phyloP scores from a whole-genome alignment of 169 alveolate species.

The Neospora caninum region DNA sequence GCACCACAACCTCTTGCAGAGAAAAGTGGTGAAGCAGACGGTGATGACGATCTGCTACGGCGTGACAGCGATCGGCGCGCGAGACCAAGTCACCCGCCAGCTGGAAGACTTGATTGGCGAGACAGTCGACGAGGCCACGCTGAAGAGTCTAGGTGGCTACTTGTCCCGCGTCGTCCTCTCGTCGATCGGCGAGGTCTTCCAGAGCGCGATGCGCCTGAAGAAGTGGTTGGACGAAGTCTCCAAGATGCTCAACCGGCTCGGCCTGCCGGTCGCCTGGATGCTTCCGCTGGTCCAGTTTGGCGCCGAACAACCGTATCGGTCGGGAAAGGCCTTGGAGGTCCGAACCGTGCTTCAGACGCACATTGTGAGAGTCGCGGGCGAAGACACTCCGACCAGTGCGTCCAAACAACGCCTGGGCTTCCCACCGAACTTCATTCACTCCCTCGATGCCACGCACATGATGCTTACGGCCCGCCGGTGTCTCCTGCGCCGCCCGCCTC shows the following conservation, averaged over 20 bases:
- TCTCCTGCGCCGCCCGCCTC: conserved; percentile 62
- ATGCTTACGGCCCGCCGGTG: conserved; percentile 94
- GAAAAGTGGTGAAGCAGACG: conserved; percentile 97
- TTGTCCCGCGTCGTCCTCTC: conserved; percentile 90
- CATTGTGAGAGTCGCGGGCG: conserved; percentile 81
- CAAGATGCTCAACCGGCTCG: conserved; percentile 85
- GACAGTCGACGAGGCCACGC: conserved; percentile 64
- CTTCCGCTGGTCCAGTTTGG: conserved; percentile 93
- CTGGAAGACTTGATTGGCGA: conserved; percentile 79
- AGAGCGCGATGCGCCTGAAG: conserved; percentile 93
- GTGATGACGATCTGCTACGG: conserved; percentile 99
- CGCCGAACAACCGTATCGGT: conserved; percentile 94
- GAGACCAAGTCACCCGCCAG: conserved; percentile 85
- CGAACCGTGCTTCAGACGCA: conserved; percentile 84
- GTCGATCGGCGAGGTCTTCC: conserved; percentile 92
- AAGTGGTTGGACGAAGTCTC: conserved; percentile 95
- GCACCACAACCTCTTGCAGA: conserved; percentile 77
- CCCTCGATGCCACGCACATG: conserved; percentile 96
- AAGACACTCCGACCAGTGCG: conserved; percentile 65
- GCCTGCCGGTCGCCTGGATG: conserved; percentile 94
- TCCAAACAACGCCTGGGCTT: conserved; percentile 93
- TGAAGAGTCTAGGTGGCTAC: conserved; percentile 78
- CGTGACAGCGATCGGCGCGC: conserved; percentile 90
- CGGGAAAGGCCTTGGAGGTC: conserved; percentile 78
- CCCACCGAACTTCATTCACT: conserved; percentile 97